phyloP scores from a whole-genome alignment of 768 basidiomycete species.

The Naganishia kalamii region DNA sequence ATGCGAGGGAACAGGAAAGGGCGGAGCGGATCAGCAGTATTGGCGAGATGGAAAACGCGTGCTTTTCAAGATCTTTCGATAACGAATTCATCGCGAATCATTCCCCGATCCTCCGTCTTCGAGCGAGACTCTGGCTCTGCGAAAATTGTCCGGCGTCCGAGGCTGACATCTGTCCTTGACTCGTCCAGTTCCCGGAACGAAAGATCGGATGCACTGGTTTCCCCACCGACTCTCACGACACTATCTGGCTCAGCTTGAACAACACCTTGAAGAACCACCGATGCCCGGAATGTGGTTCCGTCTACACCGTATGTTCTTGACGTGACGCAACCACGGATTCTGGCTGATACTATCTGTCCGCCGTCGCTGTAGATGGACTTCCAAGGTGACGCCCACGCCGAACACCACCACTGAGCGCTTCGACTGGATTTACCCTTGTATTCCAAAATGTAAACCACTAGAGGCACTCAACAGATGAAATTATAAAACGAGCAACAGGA shows the following conservation, averaged over 20 bases:
- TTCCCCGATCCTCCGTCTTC: too few relatives aligned
- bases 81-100: too few relatives aligned
- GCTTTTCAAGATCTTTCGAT: too few relatives aligned
- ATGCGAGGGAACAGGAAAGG: neutral
- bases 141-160: neutral
- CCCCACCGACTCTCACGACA: slow-evolving; percentile 91
- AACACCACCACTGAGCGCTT: slow-evolving; percentile 25
- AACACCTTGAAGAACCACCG: slow-evolving; percentile 57
- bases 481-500: slow-evolving; percentile 11
- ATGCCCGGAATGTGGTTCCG: slow-evolving; percentile 90
- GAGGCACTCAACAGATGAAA: slow-evolving; percentile 9
- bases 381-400: slow-evolving; percentile 26
- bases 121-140: neutral
- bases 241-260: slow-evolving; percentile 71
- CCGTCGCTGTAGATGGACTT: slow-evolving; percentile 26
- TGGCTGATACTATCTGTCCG: neutral
- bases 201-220: slow-evolving; percentile 89
- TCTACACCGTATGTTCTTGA: slow-evolving; percentile 19
- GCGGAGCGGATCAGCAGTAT: too few relatives aligned
- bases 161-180: neutral
- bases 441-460: slow-evolving; percentile 15
- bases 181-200: slow-evolving; percentile 64
- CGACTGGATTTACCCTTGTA: slow-evolving; percentile 15
- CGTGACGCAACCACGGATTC: neutral
- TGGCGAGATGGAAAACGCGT: too few relatives aligned